These are phyloP conservation scores for Pleurotus citrinopileatus DNA, from an alignment of 768 basidiomycete genomes.

Conservation along the genomic window DNA sequence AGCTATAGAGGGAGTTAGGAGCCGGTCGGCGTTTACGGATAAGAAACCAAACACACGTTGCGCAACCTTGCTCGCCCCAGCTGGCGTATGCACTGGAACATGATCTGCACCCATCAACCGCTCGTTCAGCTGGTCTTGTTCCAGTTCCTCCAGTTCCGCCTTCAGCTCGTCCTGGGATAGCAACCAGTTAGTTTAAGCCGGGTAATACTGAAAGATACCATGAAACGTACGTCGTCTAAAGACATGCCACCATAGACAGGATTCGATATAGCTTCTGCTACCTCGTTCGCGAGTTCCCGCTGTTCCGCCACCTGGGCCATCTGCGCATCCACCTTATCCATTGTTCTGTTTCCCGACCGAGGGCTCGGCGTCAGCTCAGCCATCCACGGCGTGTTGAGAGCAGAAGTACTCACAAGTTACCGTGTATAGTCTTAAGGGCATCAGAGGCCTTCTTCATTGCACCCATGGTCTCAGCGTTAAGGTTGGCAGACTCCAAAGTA, in stretches of 20 bases:
- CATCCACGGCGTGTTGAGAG: neutral
- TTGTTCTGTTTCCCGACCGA: slow-evolving; percentile 48
- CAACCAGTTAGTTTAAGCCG: slow-evolving; percentile 8
- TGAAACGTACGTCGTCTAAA: slow-evolving; percentile 66
- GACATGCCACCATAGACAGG: slow-evolving; percentile 54
- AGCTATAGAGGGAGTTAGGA: slow-evolving; percentile 2
- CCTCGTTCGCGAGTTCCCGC: slow-evolving; percentile 89
- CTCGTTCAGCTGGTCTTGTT: slow-evolving; percentile 85
- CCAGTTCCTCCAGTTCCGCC: slow-evolving; percentile 79
- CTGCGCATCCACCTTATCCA: slow-evolving; percentile 86
- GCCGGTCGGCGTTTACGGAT: neutral
- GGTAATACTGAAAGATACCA: slow-evolving; percentile 3
- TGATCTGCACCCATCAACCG: slow-evolving; percentile 84
- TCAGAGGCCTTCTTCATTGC: slow-evolving; percentile 96
- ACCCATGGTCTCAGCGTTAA: slow-evolving; percentile 95
- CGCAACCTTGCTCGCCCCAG: slow-evolving; percentile 45
- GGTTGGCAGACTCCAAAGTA: slow-evolving; percentile 94
- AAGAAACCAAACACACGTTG: slow-evolving; percentile 42
- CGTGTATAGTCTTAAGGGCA: slow-evolving; percentile 87
- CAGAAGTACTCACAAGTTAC: slow-evolving; percentile 67
- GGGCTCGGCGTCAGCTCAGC: neutral
- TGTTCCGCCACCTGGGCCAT: slow-evolving; percentile 90
- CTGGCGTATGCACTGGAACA: slow-evolving; percentile 83
- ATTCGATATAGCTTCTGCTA: slow-evolving; percentile 83
- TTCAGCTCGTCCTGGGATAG: slow-evolving; percentile 67